Evolutionary conservation across 768 basidiomycete species (phyloP).

Genomic region (Pulveroboletus sp.): DNA sequence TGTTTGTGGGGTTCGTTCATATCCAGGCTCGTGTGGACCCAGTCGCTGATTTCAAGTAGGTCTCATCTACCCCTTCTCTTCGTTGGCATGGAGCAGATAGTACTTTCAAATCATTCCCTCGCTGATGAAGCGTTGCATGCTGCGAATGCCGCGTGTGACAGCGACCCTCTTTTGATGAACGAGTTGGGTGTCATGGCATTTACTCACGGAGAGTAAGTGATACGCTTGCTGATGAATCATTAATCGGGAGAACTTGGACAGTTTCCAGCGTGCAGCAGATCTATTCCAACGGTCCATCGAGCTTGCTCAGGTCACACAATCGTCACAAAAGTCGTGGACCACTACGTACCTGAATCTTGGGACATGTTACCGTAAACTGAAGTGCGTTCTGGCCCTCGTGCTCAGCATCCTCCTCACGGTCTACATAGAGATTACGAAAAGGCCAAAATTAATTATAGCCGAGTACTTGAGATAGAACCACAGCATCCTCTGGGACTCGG

Average conservation of each 20-base stretch:
- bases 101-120: conserved; percentile 71
- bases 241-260: conserved; percentile 36
- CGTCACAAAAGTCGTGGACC: conserved; percentile 80
- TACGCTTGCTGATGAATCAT: not conserved
- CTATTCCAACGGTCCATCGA: conserved; percentile 73
- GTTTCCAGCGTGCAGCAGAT: conserved; percentile 65
- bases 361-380: conserved; percentile 78
- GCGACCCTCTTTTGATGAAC: conserved; percentile 86
- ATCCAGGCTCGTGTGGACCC: not conserved
- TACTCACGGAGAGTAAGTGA: conserved; percentile 72
- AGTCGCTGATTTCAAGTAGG: conserved; percentile 40
- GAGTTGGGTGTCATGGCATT: conserved; percentile 93
- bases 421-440: conserved; percentile 48
- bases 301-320: conserved; percentile 81
- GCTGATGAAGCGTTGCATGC: conserved; percentile 89
- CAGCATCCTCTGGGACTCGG: conserved; percentile 76
- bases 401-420: conserved; percentile 3
- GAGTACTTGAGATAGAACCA: conserved; percentile 85
- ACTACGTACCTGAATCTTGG: conserved; percentile 91
- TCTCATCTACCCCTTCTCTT: conserved; percentile 93
- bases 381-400: conserved; percentile 41
- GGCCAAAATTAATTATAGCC: conserved; percentile 69
- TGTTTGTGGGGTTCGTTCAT: conserved; percentile 83
- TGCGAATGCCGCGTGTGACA: conserved; percentile 73
- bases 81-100: conserved; percentile 98